Base-by-base conservation (phyloP, 2,329 filamentous ascomycete species). In the Xylaria sp. region DNA sequence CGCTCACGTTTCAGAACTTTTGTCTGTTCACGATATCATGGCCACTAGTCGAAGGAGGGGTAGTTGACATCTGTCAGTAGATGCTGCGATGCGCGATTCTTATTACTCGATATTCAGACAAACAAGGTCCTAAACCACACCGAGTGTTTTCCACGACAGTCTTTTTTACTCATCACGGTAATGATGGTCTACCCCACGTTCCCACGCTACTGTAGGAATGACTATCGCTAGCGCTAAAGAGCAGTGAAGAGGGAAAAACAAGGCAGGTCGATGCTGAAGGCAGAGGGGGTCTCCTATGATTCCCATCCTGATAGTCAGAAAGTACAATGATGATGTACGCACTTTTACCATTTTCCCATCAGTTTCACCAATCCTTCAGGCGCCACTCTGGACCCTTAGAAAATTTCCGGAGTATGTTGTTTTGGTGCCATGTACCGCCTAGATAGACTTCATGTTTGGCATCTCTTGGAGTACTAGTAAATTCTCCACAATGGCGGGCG, bases 1-100 rank as follows among this genome's bases (percentile, higher is more conserved):
- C 58, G 25, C 37, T 60, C 32, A 54, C 65, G 69, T 69, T 70
- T 70, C 69, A 70, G 62, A 65, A 18, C 37, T 18, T 40, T 42
- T 54, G 63, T 57, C 54, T 57, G 37, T 42, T 60, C 42, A 18
- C 25, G 27, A 62, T 69, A 23, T 50, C 27, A 44, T 25, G 60
- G 58, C 62, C 62, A 10, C 57, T 53, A 48, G 44, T 58, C 25
- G 42, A 53, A 50, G 48, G 40, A 44, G 59, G 61, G 66, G 51
- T 32, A 37, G 18, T 32, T 21, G 5, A 54, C 27, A 40, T 47
- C 37, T 44, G 60, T 60, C 48, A 13, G 44, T 23, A 63, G 53
- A 66, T 62, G 47, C 27, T 35, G 27, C 48, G 29, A 48, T 62
- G 60, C 21, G 47, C 18, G 23, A 66, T 29, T 32, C 25, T 16